Evolutionary conservation across 192 early-diverging fungal genomes (phyloP).

Genomic region (Gigaspora rosea): DNA sequence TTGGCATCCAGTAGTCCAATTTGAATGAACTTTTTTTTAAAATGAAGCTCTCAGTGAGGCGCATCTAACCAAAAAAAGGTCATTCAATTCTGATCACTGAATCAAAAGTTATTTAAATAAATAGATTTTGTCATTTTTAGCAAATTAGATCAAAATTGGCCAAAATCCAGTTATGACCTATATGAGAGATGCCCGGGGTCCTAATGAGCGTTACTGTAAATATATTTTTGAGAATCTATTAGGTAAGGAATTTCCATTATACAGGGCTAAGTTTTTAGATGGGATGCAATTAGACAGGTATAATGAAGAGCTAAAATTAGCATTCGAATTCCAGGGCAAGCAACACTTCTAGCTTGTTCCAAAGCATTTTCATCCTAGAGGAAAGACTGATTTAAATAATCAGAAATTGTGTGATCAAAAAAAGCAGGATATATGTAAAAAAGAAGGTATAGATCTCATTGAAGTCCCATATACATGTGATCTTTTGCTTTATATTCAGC

Average conservation of each 20-base stretch:
- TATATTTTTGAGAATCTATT: slow-evolving; percentile 18
- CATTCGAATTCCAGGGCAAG: neutral
- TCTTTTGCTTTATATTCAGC: slow-evolving; percentile 7
- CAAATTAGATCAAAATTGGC: too few species aligned
- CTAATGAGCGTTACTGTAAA: neutral
- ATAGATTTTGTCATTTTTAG: too few species aligned
- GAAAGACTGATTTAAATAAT: neutral
- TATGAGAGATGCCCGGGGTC: too few species aligned
- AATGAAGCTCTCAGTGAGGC: too few species aligned
- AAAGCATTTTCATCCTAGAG: too few species aligned
- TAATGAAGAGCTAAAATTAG: slow-evolving; percentile 23
- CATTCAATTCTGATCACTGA: too few species aligned
- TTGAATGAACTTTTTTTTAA: too few species aligned
- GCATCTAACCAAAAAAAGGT: too few species aligned
- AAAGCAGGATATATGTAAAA: slow-evolving; percentile 12
- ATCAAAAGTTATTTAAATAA: too few species aligned
- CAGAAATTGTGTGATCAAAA: slow-evolving; percentile 3
- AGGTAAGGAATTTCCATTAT: slow-evolving; percentile 21
- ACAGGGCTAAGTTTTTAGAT: slow-evolving; percentile 2
- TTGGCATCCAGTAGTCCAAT: too few species aligned
- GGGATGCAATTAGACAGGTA: neutral
- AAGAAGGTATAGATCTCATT: slow-evolving; percentile 7
- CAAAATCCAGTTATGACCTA: too few species aligned
- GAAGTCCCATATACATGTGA: neutral
- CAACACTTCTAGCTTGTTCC: too few species aligned